phyloP scores from a whole-genome alignment of 2,329 filamentous ascomycete species.

The Colletotrichum falcatum region DNA sequence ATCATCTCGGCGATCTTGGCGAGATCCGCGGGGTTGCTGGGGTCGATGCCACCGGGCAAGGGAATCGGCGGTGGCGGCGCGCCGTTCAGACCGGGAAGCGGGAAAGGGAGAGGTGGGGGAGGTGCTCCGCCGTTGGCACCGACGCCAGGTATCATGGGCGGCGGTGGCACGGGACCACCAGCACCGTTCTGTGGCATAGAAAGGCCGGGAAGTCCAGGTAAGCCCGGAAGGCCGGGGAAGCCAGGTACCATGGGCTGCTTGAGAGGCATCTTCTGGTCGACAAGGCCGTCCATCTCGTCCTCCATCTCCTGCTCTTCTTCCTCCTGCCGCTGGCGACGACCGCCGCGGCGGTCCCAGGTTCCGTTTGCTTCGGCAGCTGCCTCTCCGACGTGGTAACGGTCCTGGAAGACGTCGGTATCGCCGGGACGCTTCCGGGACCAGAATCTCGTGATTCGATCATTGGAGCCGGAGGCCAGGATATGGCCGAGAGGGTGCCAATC shows the following conservation, averaged over 20 bases:
- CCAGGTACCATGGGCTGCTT: constrained; percentile 64
- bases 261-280: constrained; percentile 87
- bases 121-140: constrained; percentile 54
- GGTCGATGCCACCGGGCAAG: constrained; percentile 66
- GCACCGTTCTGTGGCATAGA: constrained; percentile 53
- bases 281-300: constrained; percentile 91
- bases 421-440: constrained; percentile 94
- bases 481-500: constrained; percentile 98
- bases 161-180: constrained; percentile 46
- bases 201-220: constrained; percentile 58
- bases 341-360: constrained; percentile 88
- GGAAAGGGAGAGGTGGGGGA: constrained; percentile 65
- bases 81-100: constrained; percentile 62
- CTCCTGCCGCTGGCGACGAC: constrained; percentile 83
- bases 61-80: constrained; percentile 57
- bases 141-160: constrained; percentile 64
- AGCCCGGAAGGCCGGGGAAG: constrained; percentile 70
- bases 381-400: constrained; percentile 96
- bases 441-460: constrained; percentile 96
- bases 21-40: constrained; percentile 70
- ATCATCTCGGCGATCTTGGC: constrained; percentile 73
- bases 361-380: constrained; percentile 92
- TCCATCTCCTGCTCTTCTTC: constrained; percentile 95
- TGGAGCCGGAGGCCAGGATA: constrained; percentile 93
- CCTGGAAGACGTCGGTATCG: constrained; percentile 85